Evolutionary conservation across 495 filamentous ascomycete species (phyloP).

Genomic region (Penicillium silybi): DNA sequence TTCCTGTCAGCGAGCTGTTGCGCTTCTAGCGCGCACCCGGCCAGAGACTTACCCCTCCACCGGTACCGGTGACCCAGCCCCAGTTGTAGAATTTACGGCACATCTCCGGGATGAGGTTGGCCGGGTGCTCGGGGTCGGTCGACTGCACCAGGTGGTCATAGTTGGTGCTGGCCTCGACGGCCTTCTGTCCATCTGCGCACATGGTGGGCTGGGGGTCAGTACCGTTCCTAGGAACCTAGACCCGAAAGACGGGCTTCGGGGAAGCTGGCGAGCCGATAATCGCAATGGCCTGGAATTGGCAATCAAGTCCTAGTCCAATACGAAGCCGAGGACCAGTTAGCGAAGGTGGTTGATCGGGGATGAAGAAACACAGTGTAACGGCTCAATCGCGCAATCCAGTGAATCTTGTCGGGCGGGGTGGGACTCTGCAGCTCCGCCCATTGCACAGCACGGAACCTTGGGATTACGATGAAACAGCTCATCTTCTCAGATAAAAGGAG

Average conservation of each 20-base stretch:
- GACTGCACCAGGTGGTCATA: slow-evolving; percentile 73
- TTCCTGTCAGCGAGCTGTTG: slow-evolving; percentile 8
- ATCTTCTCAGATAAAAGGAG: not conserved
- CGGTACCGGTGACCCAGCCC: slow-evolving; percentile 97
- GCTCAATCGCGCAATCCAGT: slow-evolving; percentile 2
- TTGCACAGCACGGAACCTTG: not conserved
- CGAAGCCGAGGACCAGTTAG: not conserved
- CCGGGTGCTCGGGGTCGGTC: slow-evolving; percentile 70
- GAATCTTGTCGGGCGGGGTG: slow-evolving; percentile 5
- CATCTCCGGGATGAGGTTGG: slow-evolving; percentile 86
- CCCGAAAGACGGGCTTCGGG: not conserved
- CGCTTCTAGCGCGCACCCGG: not conserved
- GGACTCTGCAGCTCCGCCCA: slow-evolving; percentile 12
- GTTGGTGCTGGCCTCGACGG: slow-evolving; percentile 33
- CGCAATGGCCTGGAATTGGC: not conserved
- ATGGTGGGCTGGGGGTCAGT: slow-evolving; percentile 13
- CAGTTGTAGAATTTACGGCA: slow-evolving; percentile 92
- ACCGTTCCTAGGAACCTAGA: not conserved
- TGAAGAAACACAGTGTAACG: slow-evolving; percentile 4
- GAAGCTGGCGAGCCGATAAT: not conserved
- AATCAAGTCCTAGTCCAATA: not conserved
- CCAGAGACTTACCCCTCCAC: slow-evolving; percentile 62
- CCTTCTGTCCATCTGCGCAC: slow-evolving; percentile 20
- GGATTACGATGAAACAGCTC: not conserved
- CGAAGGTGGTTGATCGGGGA: not conserved